Evolutionary conservation across 768 basidiomycete genomes (phyloP).

Genomic region (Gloeostereum incarnatum): DNA sequence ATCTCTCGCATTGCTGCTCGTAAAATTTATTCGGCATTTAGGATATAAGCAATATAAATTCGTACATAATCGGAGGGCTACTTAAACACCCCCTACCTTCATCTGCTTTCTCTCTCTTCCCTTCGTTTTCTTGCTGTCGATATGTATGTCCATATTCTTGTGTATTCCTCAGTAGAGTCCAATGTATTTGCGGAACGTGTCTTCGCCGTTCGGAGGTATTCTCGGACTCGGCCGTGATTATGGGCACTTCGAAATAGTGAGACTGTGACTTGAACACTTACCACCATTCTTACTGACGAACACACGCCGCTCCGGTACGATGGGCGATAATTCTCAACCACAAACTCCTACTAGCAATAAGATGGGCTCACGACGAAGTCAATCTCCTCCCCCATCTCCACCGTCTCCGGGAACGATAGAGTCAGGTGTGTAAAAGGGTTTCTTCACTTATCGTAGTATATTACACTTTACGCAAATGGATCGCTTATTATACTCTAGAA

Average conservation of each 20-base stretch:
- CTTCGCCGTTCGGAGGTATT: neutral
- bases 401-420: conserved; percentile 37
- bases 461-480: conserved; percentile 7
- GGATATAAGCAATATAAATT: neutral
- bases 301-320: no score
- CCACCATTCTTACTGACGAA: no score
- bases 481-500: conserved; percentile 11
- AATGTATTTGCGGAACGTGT: no score
- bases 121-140: no score
- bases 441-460: conserved; percentile 10
- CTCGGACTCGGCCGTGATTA: neutral
- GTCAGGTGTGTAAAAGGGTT: conserved; percentile 36
- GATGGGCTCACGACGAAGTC: conserved; percentile 1
- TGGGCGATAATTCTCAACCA: neutral
- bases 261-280: neutral
- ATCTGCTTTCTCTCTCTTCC: no score
- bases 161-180: no score
- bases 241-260: neutral
- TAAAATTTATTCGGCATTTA: neutral
- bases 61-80: no score
- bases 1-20: neutral
- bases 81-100: no score
- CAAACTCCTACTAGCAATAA: neutral
- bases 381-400: conserved; percentile 27
- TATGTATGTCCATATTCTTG: no score